phyloP scores from a whole-genome alignment of 2,329 filamentous ascomycete species.

The Xenosphaeropsis pyriputrescens region DNA sequence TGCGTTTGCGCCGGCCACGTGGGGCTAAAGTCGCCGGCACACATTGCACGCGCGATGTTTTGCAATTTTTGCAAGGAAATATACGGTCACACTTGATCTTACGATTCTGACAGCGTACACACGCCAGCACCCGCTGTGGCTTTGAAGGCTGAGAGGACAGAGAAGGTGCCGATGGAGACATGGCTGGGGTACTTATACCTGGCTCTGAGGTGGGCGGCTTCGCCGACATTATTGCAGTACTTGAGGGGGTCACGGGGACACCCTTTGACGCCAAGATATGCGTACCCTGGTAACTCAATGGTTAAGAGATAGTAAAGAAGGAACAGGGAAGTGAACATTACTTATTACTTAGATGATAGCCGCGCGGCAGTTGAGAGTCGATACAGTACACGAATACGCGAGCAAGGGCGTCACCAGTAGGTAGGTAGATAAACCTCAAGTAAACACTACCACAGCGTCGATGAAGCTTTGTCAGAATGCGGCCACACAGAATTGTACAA shows the following conservation, averaged over 20 bases:
- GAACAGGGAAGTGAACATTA: too few relatives aligned
- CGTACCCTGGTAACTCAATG: too few relatives aligned
- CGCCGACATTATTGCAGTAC: not conserved
- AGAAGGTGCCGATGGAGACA: conserved; percentile 1
- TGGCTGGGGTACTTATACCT: conserved; percentile 1
- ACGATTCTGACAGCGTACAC: conserved; percentile 60
- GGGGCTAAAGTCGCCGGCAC: conserved; percentile 40
- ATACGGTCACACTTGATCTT: conserved; percentile 64
- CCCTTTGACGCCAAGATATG: too few relatives aligned
- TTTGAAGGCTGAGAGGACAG: conserved; percentile 5
- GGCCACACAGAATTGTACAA: too few relatives aligned
- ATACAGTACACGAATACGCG: too few relatives aligned
- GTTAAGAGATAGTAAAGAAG: too few relatives aligned
- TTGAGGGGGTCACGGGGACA: not conserved
- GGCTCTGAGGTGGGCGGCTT: not conserved
- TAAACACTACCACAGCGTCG: too few relatives aligned
- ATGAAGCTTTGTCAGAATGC: too few relatives aligned
- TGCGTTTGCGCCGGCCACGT: conserved; percentile 45
- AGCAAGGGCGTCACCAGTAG: too few relatives aligned
- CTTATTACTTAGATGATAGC: too few relatives aligned
- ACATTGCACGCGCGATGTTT: conserved; percentile 47
- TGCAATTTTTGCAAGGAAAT: conserved; percentile 56
- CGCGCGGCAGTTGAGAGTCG: too few relatives aligned
- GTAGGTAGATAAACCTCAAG: too few relatives aligned
- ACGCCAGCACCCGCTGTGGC: conserved; percentile 27